Conservation (phyloP, 2,329 filamentous ascomycete genomes). For the Akanthomyces dipterigenus region DNA sequence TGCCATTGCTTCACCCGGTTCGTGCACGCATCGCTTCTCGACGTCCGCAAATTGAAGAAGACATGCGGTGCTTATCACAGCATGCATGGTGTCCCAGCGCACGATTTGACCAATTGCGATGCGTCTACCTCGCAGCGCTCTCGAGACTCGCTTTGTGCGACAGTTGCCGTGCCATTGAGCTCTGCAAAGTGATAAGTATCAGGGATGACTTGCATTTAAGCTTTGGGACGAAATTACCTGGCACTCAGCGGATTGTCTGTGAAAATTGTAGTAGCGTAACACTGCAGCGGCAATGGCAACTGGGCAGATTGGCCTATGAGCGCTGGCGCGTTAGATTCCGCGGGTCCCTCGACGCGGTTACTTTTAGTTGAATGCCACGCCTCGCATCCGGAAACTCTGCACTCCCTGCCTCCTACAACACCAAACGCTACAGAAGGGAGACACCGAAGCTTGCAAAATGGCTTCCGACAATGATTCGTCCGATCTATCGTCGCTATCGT, state of each 20-base stretch:
- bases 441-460: slow-evolving; percentile 36
- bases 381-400: slow-evolving; percentile 4
- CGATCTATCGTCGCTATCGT: slow-evolving; percentile 54
- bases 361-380: slow-evolving; percentile 14
- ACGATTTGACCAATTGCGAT: background rate
- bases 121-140: background rate
- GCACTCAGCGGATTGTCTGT: background rate
- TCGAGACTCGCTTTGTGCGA: background rate
- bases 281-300: background rate
- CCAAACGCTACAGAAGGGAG: slow-evolving; percentile 23
- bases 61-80: no score
- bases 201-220: background rate
- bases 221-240: background rate
- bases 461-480: slow-evolving; percentile 56
- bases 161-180: background rate
- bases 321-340: slow-evolving; percentile 18
- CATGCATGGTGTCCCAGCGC: background rate
- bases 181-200: background rate
- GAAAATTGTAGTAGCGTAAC: slow-evolving; percentile 8
- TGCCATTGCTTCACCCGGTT: background rate
- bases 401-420: slow-evolving; percentile 25
- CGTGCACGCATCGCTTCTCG: background rate
- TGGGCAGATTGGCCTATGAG: slow-evolving; percentile 10
- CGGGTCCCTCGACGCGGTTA: slow-evolving; percentile 20
- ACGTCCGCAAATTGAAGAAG: background rate